These are phyloP conservation scores for cucumber (Cucumis sativus) DNA, from an alignment of 306 rosid species.

Conservation along the genomic window Cucumber_9930_V3 NC_026657.2:486501-487000, in stretches of 20 bases:
- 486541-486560: neutral
- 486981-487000: constrained; percentile 83
- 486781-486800: constrained; percentile 30
- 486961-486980: constrained; percentile 78
- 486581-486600: neutral
- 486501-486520: neutral
- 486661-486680: constrained; percentile 67
- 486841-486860: constrained; percentile 48
- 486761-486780: neutral
- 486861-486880: neutral
- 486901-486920: neutral
- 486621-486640: constrained; percentile 73
- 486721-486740: neutral
- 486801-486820: constrained; percentile 77
- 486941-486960: constrained; percentile 51
- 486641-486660: constrained; percentile 58
- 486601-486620: constrained; percentile 94
- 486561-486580: neutral
- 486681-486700: constrained; percentile 35
- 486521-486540: neutral
- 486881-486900: neutral
- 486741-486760: neutral
- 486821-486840: constrained; percentile 57
- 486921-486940: neutral
- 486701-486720: neutral